Conservation (phyloP, 2,329 filamentous ascomycete genomes). For the Chaetoscypha palmicola region DNA sequence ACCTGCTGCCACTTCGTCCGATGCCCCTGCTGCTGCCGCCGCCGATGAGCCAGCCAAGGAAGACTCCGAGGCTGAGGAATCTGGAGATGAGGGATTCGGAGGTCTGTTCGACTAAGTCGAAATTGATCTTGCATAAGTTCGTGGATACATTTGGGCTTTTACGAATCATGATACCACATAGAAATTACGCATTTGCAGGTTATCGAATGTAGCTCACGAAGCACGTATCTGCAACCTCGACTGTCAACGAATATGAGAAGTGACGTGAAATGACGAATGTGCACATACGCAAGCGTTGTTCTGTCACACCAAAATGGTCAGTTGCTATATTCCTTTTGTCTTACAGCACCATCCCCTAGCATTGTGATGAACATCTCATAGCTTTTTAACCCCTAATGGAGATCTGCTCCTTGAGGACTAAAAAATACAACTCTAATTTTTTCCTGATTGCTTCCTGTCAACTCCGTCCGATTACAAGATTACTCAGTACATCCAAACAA, state of each 20-base stretch:
- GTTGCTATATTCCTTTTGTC: constrained; percentile 14
- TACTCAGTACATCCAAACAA: constrained; percentile 40
- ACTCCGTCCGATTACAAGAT: constrained; percentile 4
- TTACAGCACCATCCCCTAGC: constrained; percentile 8
- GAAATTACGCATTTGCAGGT: constrained; percentile 17
- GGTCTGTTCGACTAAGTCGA: constrained; percentile 63
- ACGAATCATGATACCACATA: constrained; percentile 22
- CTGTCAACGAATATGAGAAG: constrained; percentile 1
- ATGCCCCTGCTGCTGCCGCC: constrained; percentile 43
- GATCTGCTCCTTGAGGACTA: constrained; percentile 32
- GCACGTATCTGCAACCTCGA: constrained; percentile 14
- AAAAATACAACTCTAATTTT: constrained; percentile 38
- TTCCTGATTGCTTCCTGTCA: constrained; percentile 23
- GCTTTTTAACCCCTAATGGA: constrained; percentile 32
- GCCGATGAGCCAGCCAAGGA: constrained; percentile 54
- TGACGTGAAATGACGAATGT: constrained; percentile 11
- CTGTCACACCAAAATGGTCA: constrained; percentile 18
- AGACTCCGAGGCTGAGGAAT: constrained; percentile 60
- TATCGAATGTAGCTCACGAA: constrained; percentile 23
- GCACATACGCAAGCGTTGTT: constrained; percentile 2
- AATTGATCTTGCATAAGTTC: constrained; percentile 21
- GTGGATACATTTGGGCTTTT: constrained; percentile 14
- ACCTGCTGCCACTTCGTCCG: constrained; percentile 56
- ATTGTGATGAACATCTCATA: constrained; percentile 31
- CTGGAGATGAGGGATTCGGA: constrained; percentile 60